Base-by-base conservation (phyloP, 176 grass and related monocot genomes). In the Triticum timopheevii region DNA sequence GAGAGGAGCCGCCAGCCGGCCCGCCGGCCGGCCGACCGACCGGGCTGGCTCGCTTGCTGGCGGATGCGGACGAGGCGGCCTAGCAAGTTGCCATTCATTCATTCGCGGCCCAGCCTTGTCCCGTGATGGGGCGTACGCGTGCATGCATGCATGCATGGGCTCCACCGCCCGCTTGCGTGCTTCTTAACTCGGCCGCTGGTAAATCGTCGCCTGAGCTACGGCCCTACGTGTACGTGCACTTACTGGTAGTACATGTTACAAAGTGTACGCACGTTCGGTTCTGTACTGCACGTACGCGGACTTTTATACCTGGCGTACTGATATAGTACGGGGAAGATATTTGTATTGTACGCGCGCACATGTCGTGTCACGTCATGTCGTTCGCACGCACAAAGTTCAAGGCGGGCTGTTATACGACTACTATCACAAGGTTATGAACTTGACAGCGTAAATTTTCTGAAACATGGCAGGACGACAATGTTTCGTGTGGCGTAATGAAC, bases 1-100 rank as follows among this genome's bases (percentile, higher is more conserved):
- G 81, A 50, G 89, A 8, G 25, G 65, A 65, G 42, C 58, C 58
- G 70, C 65, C 44, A 39, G 58, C 81, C 70, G 27, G 42, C 42
- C 39, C 9, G 13, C 28, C 35, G 35, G 35, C 62, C 61, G 69
- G 15, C 78, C 8, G 65, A 59, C 40, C 17, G 76, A 4, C 27
- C 5, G 62, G 64, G 42, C 10, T 45, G 44, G 78, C 79, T 84
- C 40, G 12, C 44, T 4, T 13, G 79, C 73, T 84, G 58, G 68
- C 85, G 50, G 81, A 63, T 91, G 81, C 76, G 76, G 89, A 80
- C 85, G 65, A 76, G 44, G 22, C 59, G 59, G 22, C 59, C 9
- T 62, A 24, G 61, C 61, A 62, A 76, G 47, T 49, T 12, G 49
- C 83, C 78, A 77, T 82, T 86, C 78, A 85, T 61, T 44, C 13